These are phyloP conservation scores for Nicotiana benthamiana DNA, from an alignment of 257 asterid genomes.

Conservation along the genomic window DNA sequence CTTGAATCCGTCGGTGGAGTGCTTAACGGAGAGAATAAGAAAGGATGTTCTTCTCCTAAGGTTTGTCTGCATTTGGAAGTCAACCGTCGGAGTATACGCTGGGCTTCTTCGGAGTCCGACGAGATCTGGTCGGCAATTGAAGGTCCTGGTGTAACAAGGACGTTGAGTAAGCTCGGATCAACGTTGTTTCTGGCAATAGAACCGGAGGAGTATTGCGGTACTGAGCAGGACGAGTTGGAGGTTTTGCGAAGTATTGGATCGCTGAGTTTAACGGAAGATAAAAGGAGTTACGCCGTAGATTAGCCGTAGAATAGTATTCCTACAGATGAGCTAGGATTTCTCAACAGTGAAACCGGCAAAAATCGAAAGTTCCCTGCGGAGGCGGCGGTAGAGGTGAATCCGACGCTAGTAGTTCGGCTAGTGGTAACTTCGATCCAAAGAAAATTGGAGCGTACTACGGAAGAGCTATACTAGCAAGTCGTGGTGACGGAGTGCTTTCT, in stretches of 20 bases:
- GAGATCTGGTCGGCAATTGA: conserved; percentile 17
- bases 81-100: conserved; percentile 23
- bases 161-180: conserved; percentile 27
- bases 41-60: conserved; percentile 15
- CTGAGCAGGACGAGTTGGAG: neutral
- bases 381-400: conserved; percentile 15
- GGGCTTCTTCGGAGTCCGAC: conserved; percentile 34
- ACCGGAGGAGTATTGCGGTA: conserved; percentile 26
- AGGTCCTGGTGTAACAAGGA: neutral
- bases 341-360: conserved; percentile 40
- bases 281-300: conserved; percentile 7
- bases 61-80: conserved; percentile 16
- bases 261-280: conserved; percentile 4
- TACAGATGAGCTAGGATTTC: conserved; percentile 24
- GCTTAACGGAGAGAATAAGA: neutral
- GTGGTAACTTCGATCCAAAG: conserved; percentile 17
- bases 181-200: conserved; percentile 17
- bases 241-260: neutral
- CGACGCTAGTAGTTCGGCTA: conserved; percentile 14
- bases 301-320: conserved; percentile 10
- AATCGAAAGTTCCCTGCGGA: conserved; percentile 31
- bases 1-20: conserved; percentile 5
- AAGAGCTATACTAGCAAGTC: conserved; percentile 51
- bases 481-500: conserved; percentile 64
- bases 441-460: conserved; percentile 42